Evolutionary conservation across 2,329 filamentous ascomycete species (phyloP).

Genomic region (Trichoderma semiorbis): DNA sequence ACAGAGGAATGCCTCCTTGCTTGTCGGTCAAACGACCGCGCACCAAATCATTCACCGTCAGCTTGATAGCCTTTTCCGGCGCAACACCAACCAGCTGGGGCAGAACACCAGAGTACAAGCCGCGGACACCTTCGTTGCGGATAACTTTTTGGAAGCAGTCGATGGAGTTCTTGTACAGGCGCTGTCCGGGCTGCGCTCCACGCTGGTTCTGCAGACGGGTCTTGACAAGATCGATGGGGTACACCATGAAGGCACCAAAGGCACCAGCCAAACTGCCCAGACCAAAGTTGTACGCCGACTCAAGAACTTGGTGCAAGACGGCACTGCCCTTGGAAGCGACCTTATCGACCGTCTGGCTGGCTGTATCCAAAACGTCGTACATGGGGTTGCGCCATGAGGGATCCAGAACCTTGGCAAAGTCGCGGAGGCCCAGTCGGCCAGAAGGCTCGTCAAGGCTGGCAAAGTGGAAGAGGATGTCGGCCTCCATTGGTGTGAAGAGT

Average conservation of each 20-base stretch:
- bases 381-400: constrained; percentile 75
- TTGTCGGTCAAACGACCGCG: constrained; percentile 72
- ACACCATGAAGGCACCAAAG: constrained; percentile 99
- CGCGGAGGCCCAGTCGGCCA: constrained; percentile 72
- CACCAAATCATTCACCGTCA: constrained; percentile 95
- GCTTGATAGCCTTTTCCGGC: constrained; percentile 99
- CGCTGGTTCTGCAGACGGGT: constrained; percentile 98
- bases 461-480: constrained; percentile 98
- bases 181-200: constrained; percentile 73
- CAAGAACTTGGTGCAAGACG: constrained; percentile 55
- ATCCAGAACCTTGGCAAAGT: constrained; percentile 95
- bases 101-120: constrained; percentile 89
- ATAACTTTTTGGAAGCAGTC: constrained; percentile 94
- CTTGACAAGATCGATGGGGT: constrained; percentile 98
- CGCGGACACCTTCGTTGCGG: constrained; percentile 83
- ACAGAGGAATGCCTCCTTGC: constrained; percentile 67
- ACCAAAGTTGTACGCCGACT: constrained; percentile 85
- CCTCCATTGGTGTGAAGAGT: constrained; percentile 96
- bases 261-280: constrained; percentile 89
- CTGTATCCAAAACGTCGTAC: constrained; percentile 48
- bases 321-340: constrained; percentile 27
- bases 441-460: constrained; percentile 88
- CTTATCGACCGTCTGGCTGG: constrained; percentile 36
- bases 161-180: constrained; percentile 93
- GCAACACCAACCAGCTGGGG: constrained; percentile 96